phyloP scores from a whole-genome alignment of 306 rosid genomes.

The Prosopis cineraria region DNA sequence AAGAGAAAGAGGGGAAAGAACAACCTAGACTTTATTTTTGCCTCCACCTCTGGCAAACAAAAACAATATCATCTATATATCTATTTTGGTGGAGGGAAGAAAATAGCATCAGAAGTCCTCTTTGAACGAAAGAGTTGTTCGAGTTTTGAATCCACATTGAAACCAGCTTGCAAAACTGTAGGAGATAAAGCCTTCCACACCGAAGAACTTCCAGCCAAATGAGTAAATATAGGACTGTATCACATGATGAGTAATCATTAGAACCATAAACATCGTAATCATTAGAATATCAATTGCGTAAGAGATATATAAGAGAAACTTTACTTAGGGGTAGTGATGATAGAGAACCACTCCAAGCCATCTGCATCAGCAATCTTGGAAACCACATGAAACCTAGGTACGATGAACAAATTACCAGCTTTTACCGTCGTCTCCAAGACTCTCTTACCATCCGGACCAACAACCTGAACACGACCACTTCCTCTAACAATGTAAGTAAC shows the following conservation, averaged over 20 bases:
- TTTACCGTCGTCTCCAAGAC: not conserved
- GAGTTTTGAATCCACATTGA: not conserved
- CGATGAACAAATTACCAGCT: not conserved
- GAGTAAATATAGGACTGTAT: not conserved
- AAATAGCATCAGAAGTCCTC: not conserved
- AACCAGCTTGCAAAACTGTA: not conserved
- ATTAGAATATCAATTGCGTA: too few species aligned
- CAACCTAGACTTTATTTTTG: too few species aligned
- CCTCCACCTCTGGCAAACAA: too few species aligned
- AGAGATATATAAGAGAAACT: too few species aligned
- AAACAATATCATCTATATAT: too few species aligned
- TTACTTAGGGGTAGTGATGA: not conserved
- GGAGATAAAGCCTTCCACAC: not conserved
- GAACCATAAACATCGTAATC: not conserved
- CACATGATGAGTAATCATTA: not conserved
- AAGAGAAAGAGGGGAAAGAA: too few species aligned
- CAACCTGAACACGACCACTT: not conserved
- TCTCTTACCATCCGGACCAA: not conserved
- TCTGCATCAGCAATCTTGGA: not conserved
- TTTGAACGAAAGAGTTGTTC: not conserved
- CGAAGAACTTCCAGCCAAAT: not conserved
- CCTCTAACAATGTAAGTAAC: not conserved
- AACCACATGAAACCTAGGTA: not conserved
- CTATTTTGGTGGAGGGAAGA: not conserved
- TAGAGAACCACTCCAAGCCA: constrained; percentile 1